Conservation (phyloP, 1,284 basidiomycete genomes). For the Microbotryum scabiosae region DNA sequence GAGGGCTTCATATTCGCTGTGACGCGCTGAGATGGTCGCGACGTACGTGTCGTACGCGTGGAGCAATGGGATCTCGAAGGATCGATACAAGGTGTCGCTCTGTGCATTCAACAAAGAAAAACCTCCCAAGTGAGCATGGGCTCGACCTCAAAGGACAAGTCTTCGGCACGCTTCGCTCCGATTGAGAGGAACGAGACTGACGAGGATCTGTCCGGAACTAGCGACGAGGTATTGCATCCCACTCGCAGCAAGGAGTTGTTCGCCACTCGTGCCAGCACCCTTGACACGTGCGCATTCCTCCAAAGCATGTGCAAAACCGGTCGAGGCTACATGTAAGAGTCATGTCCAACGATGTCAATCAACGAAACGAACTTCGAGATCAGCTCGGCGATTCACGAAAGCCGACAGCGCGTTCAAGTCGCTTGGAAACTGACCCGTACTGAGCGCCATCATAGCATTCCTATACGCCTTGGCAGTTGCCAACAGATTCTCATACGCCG, state of each 20-base stretch:
- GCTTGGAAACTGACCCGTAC: constrained; percentile 8
- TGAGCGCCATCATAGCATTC: constrained; percentile 28
- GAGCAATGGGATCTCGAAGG: constrained; percentile 32
- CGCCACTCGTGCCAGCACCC: constrained; percentile 30
- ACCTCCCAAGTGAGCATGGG: neutral
- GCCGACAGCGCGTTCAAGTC: neutral
- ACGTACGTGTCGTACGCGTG: constrained; percentile 32
- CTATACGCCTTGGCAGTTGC: constrained; percentile 29
- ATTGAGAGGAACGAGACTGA: neutral
- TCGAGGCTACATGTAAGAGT: constrained; percentile 11
- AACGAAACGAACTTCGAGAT: no score
- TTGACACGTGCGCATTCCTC: constrained; percentile 33
- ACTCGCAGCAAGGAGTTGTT: constrained; percentile 30
- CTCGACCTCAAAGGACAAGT: neutral
- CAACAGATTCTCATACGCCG: constrained; percentile 27
- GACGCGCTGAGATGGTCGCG: constrained; percentile 17
- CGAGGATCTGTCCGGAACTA: constrained; percentile 29
- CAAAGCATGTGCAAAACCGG: constrained; percentile 23
- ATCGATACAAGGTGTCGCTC: constrained; percentile 34
- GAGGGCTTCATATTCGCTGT: constrained; percentile 32
- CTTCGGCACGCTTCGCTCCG: no score
- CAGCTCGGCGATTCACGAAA: neutral
- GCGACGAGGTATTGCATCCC: constrained; percentile 34
- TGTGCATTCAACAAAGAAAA: constrained; percentile 1
- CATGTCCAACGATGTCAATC: neutral